phyloP scores from a whole-genome alignment of 768 basidiomycete genomes.

The Lentinula edodes region DNA sequence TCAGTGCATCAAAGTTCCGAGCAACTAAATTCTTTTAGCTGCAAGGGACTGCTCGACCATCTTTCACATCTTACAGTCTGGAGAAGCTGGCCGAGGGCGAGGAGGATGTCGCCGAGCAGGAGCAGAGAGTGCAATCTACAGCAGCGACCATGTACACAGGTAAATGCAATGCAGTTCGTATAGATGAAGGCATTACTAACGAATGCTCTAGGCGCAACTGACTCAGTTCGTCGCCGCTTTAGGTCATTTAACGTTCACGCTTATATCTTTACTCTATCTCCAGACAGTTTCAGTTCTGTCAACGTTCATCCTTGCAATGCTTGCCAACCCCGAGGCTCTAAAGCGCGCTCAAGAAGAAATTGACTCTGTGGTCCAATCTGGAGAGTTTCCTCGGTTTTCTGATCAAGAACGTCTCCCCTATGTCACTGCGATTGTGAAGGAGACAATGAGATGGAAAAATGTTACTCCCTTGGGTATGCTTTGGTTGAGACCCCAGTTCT shows the following conservation, averaged over 20 bases:
- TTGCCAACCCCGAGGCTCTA: slow-evolving; percentile 8
- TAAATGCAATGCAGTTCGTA: neutral
- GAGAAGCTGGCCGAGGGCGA: slow-evolving; percentile 12
- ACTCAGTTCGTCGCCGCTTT: slow-evolving; percentile 5
- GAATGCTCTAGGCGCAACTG: slow-evolving; percentile 4
- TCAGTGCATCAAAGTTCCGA: too few species aligned
- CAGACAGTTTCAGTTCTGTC: slow-evolving; percentile 9
- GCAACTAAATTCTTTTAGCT: slow-evolving; percentile 6
- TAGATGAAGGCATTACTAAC: neutral
- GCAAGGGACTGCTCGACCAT: slow-evolving; percentile 15
- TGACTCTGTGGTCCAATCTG: slow-evolving; percentile 6
- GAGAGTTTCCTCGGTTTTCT: slow-evolving; percentile 11
- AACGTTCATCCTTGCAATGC: slow-evolving; percentile 11
- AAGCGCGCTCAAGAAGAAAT: slow-evolving; percentile 10
- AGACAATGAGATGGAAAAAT: slow-evolving; percentile 8
- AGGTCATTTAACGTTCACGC: neutral
- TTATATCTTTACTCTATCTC: neutral
- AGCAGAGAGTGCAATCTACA: slow-evolving; percentile 15
- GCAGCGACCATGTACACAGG: slow-evolving; percentile 23
- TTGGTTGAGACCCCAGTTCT: too few species aligned
- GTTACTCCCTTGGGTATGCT: slow-evolving; percentile 6
- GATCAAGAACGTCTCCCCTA: slow-evolving; percentile 15
- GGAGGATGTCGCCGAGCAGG: slow-evolving; percentile 13
- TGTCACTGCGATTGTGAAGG: slow-evolving; percentile 13
- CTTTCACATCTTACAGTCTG: slow-evolving; percentile 15